Evolutionary conservation across 176 grass and related monocot genomes (phyloP), one percentile per base, ranked within the genome.

Genomic region (Zea mays): DNA sequence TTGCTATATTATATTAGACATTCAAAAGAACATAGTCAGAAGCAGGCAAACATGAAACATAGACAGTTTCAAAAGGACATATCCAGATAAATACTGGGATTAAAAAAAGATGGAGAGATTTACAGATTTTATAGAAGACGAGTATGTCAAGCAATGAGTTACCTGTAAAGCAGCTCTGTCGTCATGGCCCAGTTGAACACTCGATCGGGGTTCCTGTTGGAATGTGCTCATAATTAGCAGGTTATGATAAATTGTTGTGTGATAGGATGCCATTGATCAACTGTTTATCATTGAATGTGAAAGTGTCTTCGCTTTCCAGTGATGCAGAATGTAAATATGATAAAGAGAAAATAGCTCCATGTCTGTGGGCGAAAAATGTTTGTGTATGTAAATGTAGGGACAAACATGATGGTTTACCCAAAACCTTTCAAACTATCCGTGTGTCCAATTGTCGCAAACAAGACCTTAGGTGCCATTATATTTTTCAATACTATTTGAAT

Each of bases 141-240:
- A 62, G 43, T 43, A 43, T 69, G 4, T 39, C 20, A 54, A 52
- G 60, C n/a, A 73, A 90, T 41, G 36, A 57, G 3, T 50, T 83
- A 99, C 96, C 79, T 95, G 92, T 80, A 82, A 76, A 74, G 87
- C 71, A 79, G 74, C 51, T 58, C 17, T 89, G 37, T 89, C 92
- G 62, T 99, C 81, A 92, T 87, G 86, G 40, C 83, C 79, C 85
- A 44, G 64, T 58, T 84, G 80, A 79, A 86, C 75, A 61, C 79
- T 94, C n/a, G 80, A 79, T 86, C 80, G 74, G 67, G 66, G 69
- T 75, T 94, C 91, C 91, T 98, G 77, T 39, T 47, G 35, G 55
- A 56, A 40, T 62, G 21, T 37, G 48, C n/a, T 67, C 10, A 51
- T 11, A 44, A 50, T 27, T 36, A 81, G 72, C 59, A 81, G 39